These are phyloP conservation scores for Aspergillus jensenii DNA, from an alignment of 2,329 filamentous ascomycete genomes.

Conservation along the genomic window DNA sequence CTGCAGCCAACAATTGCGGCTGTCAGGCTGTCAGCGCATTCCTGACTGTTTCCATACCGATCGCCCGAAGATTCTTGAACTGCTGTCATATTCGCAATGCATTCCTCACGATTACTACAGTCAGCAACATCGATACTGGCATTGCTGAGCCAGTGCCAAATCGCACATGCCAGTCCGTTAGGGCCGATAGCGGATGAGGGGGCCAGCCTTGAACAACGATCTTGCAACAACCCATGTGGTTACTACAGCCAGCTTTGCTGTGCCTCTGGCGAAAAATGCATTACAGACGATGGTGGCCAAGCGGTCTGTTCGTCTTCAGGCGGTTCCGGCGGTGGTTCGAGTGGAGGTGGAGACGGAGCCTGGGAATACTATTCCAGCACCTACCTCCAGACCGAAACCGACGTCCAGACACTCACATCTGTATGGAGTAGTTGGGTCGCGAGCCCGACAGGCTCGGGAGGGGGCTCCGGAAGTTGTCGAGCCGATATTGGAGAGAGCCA, in stretches of 20 bases:
- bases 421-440: constrained; percentile 50
- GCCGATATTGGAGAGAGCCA: constrained; percentile 43
- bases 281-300: constrained; percentile 49
- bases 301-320: constrained; percentile 44
- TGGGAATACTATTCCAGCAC: constrained; percentile 61
- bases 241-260: constrained; percentile 54
- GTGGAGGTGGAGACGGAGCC: constrained; percentile 37
- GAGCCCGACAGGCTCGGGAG: constrained; percentile 21
- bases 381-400: constrained; percentile 53
- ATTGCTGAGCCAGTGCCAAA: constrained; percentile 24
- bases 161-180: constrained; percentile 32
- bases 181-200: background rate
- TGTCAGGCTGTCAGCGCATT: constrained; percentile 7
- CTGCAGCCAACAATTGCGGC: constrained; percentile 8
- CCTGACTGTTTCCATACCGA: constrained; percentile 5
- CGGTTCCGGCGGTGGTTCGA: constrained; percentile 2
- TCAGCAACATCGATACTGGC: constrained; percentile 28
- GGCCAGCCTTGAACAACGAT: constrained; percentile 26
- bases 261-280: constrained; percentile 45
- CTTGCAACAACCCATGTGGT: constrained; percentile 53
- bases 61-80: background rate
- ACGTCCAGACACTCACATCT: constrained; percentile 53
- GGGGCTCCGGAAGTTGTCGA: constrained; percentile 43
- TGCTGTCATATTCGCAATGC: constrained; percentile 26
- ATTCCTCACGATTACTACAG: constrained; percentile 25